phyloP scores from a whole-genome alignment of 106 monocot species.

The Acorus calamus region DNA sequence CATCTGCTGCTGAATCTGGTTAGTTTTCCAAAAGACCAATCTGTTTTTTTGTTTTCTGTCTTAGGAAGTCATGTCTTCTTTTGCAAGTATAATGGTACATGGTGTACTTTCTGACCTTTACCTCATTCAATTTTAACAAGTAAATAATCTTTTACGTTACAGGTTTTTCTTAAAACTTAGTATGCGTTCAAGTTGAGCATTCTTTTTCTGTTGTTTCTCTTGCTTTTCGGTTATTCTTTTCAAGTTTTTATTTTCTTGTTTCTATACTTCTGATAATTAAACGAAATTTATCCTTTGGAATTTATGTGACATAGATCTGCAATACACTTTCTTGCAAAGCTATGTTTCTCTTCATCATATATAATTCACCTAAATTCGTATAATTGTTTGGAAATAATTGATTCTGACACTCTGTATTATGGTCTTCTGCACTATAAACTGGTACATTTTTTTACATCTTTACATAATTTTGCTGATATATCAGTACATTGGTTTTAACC shows the following conservation, averaged over 20 bases:
- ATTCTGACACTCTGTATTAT: neutral
- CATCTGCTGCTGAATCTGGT: slow-evolving; percentile 82
- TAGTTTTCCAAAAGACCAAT: slow-evolving; percentile 1
- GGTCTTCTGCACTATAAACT: neutral
- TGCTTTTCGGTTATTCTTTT: no score
- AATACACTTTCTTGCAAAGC: neutral
- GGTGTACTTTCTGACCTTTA: no score
- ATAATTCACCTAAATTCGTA: neutral
- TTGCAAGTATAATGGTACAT: no score
- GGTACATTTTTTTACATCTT: neutral
- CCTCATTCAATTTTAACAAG: no score
- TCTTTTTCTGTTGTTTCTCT: no score
- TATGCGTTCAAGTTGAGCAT: no score
- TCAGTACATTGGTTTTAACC: no score
- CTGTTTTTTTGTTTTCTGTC: neutral
- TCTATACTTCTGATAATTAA: no score
- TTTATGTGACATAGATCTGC: no score
- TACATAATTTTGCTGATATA: neutral
- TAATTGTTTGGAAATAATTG: neutral
- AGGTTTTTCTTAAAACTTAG: neutral
- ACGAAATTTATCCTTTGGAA: no score
- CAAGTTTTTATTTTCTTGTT: no score
- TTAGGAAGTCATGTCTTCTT: no score
- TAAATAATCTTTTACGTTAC: neutral
- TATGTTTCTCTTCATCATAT: neutral